Evolutionary conservation across 225 moss, liverwort and hornwort species (phyloP).

Genomic region (Takakia lepidozioides): DNA sequence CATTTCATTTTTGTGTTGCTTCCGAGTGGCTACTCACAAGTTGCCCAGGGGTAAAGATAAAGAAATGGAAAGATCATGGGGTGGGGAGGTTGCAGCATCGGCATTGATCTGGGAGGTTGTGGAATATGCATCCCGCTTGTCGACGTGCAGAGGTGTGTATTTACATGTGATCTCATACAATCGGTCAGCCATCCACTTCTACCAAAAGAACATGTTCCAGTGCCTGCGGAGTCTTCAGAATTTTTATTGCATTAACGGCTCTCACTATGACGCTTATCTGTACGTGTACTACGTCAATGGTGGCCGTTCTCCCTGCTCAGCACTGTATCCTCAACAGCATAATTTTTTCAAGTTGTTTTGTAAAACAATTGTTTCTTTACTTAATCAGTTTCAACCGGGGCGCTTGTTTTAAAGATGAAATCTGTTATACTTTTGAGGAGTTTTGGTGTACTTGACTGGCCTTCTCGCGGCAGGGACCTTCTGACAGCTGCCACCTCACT

Average conservation of each 20-base stretch:
- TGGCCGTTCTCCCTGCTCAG: constrained; percentile 70
- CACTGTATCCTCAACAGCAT: constrained; percentile 35
- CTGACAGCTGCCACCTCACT: constrained; percentile 40
- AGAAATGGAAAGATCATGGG: too few relatives aligned
- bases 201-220: constrained; percentile 87
- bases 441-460: constrained; percentile 4
- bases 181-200: constrained; percentile 87
- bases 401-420: neutral
- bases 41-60: too few relatives aligned
- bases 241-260: constrained; percentile 79
- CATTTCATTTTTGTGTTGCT: too few relatives aligned
- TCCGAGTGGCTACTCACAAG: too few relatives aligned
- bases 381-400: too few relatives aligned
- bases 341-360: constrained; percentile 1
- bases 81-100: constrained; percentile 59
- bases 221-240: constrained; percentile 75
- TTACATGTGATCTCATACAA: constrained; percentile 94
- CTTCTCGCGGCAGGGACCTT: constrained; percentile 52
- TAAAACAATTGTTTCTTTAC: neutral
- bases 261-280: constrained; percentile 74
- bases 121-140: constrained; percentile 65
- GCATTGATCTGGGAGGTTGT: constrained; percentile 81
- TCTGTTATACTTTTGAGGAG: neutral
- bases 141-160: constrained; percentile 84
- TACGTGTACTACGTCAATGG: constrained; percentile 82